Conservation (phyloP, 139 green algal species). For the Edaphochlamys debaryana region DNA sequence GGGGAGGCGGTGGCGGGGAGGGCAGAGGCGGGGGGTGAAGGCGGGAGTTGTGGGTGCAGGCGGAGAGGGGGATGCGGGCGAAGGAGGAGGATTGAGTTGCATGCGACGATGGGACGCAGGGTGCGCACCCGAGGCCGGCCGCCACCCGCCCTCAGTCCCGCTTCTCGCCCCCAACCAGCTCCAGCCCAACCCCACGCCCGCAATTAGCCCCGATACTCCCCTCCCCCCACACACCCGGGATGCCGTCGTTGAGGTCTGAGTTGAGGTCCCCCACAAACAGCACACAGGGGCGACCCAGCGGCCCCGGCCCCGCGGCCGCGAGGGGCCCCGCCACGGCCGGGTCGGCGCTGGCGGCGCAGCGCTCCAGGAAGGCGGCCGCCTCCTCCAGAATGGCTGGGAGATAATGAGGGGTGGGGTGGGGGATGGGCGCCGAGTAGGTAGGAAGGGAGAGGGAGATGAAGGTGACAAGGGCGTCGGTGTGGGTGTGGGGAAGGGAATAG, state of each 20-base stretch:
- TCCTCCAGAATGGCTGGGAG: slow-evolving; percentile 80
- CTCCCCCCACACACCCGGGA: slow-evolving; percentile 63
- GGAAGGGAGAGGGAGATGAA: too few species aligned
- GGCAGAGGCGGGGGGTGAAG: not conserved
- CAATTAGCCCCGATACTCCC: not conserved
- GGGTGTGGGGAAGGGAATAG: too few species aligned
- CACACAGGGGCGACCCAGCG: slow-evolving; percentile 47
- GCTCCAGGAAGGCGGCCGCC: slow-evolving; percentile 49
- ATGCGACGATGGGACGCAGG: too few species aligned
- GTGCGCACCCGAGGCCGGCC: too few species aligned
- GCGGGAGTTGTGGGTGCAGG: too few species aligned
- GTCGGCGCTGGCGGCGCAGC: slow-evolving; percentile 1
- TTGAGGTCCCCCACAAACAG: slow-evolving; percentile 92
- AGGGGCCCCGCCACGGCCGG: not conserved
- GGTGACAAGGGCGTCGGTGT: too few species aligned
- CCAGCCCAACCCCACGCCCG: too few species aligned
- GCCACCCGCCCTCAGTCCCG: too few species aligned
- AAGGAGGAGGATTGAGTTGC: too few species aligned
- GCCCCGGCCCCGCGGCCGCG: not conserved
- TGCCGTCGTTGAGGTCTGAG: slow-evolving; percentile 87
- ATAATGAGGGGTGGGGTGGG: too few species aligned
- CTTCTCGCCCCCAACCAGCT: not conserved
- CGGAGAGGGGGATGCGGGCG: too few species aligned
- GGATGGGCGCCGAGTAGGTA: too few species aligned
- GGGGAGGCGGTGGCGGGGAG: not conserved